Conservation (phyloP, 768 basidiomycete species). For the Russula olivacea region DNA sequence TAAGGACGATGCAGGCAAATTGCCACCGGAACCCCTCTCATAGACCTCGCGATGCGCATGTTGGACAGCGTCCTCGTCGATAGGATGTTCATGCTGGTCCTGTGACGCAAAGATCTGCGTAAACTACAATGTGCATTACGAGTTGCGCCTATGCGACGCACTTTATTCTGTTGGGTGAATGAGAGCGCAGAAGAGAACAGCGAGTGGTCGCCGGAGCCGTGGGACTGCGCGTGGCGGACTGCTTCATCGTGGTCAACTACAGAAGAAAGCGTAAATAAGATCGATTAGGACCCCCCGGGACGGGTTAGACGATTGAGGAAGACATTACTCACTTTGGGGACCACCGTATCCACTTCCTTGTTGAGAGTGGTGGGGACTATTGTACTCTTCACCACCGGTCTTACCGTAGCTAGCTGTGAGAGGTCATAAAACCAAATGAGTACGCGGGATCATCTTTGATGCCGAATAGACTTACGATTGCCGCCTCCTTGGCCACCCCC, state of each 20-base stretch:
- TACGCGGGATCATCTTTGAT: neutral
- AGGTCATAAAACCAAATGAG: constrained; percentile 14
- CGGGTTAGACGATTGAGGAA: neutral
- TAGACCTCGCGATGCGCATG: constrained; percentile 61
- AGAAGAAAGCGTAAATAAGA: constrained; percentile 9
- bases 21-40: constrained; percentile 42
- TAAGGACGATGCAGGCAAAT: constrained; percentile 54
- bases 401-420: constrained; percentile 28
- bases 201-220: constrained; percentile 52
- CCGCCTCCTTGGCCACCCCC: constrained; percentile 36
- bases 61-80: constrained; percentile 62
- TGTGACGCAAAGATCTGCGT: constrained; percentile 28
- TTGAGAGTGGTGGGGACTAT: constrained; percentile 45
- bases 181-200: constrained; percentile 52
- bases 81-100: constrained; percentile 49
- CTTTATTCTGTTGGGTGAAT: constrained; percentile 50
- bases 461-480: constrained; percentile 33
- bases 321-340: constrained; percentile 28
- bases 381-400: constrained; percentile 64
- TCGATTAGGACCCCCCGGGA: constrained; percentile 5
- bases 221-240: constrained; percentile 45
- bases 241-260: constrained; percentile 63
- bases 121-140: neutral
- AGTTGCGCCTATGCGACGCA: constrained; percentile 26
- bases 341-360: constrained; percentile 12